phyloP scores from a whole-genome alignment of 2,329 filamentous ascomycete genomes.

The Uncinocarpus reesii region DNA sequence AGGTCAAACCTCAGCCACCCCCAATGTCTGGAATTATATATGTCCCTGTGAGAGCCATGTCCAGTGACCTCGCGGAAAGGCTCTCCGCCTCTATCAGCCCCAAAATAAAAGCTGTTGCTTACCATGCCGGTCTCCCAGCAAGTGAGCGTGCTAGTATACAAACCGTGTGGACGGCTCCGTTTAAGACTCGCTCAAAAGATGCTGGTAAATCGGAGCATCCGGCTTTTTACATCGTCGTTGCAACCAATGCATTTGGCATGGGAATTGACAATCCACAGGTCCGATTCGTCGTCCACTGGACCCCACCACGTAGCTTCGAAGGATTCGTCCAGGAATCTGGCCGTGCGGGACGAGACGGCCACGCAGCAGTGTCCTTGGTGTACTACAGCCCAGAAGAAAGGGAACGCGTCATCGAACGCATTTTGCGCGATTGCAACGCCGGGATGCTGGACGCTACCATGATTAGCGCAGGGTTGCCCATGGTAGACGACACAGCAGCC shows the following conservation, averaged over 20 bases:
- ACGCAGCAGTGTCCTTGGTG: conserved; percentile 69
- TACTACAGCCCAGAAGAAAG: conserved; percentile 86
- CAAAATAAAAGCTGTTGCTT: conserved; percentile 36
- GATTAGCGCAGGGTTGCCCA: not conserved
- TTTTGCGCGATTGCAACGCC: conserved; percentile 37
- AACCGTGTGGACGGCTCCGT: conserved; percentile 28
- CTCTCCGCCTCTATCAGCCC: conserved; percentile 22
- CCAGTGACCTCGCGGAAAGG: conserved; percentile 32
- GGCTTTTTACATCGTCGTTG: conserved; percentile 84
- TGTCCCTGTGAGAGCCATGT: conserved; percentile 33
- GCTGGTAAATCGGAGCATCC: conserved; percentile 27
- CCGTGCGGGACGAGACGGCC: conserved; percentile 78
- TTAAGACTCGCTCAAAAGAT: conserved; percentile 10
- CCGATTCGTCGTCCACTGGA: conserved; percentile 91
- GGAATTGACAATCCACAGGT: conserved; percentile 94
- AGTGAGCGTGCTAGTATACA: conserved; percentile 54
- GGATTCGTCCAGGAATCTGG: conserved; percentile 95
- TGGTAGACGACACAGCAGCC: not conserved
- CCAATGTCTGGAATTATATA: conserved; percentile 42
- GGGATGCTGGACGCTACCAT: conserved; percentile 22
- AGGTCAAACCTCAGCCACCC: conserved; percentile 28
- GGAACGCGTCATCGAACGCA: conserved; percentile 55
- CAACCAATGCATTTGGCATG: conserved; percentile 95
- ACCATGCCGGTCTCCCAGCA: conserved; percentile 56
- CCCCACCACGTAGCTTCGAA: conserved; percentile 85